Conservation (phyloP, 208 protist species). For the Acanthamoeba polyphaga region DNA sequence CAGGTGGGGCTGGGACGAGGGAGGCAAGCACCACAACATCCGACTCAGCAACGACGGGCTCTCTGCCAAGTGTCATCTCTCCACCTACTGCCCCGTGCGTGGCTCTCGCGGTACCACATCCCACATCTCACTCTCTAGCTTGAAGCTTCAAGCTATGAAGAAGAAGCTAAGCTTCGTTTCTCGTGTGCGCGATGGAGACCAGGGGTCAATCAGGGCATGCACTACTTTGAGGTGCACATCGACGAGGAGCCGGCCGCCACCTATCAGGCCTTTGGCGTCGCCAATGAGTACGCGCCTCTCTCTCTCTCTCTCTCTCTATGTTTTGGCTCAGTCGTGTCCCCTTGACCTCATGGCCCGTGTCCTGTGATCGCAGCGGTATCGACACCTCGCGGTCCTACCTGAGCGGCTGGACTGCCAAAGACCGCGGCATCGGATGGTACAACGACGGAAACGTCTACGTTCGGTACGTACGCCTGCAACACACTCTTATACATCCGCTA, state of each 20-base stretch:
- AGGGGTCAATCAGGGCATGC: constrained; percentile 13
- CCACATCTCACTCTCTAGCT: neutral
- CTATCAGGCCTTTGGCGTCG: constrained; percentile 45
- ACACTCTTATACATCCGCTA: neutral
- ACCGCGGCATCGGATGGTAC: constrained; percentile 45
- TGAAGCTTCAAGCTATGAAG: neutral
- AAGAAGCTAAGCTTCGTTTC: neutral
- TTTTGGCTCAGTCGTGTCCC: neutral
- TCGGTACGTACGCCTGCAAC: neutral
- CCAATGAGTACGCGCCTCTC: neutral
- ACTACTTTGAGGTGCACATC: constrained; percentile 47
- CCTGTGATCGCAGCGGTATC: neutral
- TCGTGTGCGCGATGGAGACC: neutral
- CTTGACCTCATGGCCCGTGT: neutral
- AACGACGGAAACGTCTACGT: constrained; percentile 59
- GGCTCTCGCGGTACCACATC: neutral
- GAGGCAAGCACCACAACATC: neutral
- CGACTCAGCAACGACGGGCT: constrained; percentile 4
- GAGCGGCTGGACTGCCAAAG: constrained; percentile 34
- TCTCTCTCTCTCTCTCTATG: neutral
- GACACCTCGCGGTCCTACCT: constrained; percentile 36
- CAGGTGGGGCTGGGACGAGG: constrained; percentile 44
- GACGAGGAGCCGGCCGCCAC: constrained; percentile 22
- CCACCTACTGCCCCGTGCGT: constrained; percentile 17
- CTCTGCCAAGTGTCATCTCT: constrained; percentile 25